Percentiles rank a stretch among this genome's conserved stretches.
These are phyloP conservation scores for Malbranchea cinnamomea DNA, from an alignment of 2,329 filamentous ascomycete species.

Conservation along the genomic window DNA sequence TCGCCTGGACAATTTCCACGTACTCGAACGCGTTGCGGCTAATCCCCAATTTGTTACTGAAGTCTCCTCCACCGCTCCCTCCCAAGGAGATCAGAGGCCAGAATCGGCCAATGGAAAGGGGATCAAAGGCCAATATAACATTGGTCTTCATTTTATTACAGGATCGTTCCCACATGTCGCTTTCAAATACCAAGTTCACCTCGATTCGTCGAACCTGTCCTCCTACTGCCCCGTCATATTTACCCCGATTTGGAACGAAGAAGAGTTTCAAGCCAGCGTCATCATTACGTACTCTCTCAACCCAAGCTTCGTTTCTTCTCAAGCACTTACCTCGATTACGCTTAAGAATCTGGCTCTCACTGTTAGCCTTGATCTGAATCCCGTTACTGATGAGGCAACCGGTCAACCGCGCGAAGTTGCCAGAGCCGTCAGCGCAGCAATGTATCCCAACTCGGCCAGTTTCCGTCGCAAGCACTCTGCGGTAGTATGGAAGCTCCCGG, in stretches of 20 bases:
- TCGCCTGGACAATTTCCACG: conserved; percentile 71
- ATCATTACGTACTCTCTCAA: conserved; percentile 77
- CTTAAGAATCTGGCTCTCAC: conserved; percentile 69
- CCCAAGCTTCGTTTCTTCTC: conserved; percentile 43
- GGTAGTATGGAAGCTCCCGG: conserved; percentile 31
- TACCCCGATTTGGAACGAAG: conserved; percentile 65
- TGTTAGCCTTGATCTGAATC: conserved; percentile 26
- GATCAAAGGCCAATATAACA: conserved; percentile 58
- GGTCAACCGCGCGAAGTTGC: conserved; percentile 29
- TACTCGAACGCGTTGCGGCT: conserved; percentile 82
- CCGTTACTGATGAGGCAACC: conserved; percentile 29
- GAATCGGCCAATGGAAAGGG: conserved; percentile 8
- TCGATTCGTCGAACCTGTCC: conserved; percentile 43
- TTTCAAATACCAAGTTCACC: conserved; percentile 83
- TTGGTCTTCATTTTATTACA: conserved; percentile 57
- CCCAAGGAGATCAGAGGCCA: no score
- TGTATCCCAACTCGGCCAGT: conserved; percentile 30
- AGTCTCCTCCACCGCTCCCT: no score
- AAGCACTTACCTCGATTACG: conserved; percentile 32
- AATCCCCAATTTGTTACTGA: conserved; percentile 84
- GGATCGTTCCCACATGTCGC: conserved; percentile 53
- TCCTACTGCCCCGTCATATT: conserved; percentile 58
- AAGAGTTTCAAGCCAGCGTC: conserved; percentile 72
- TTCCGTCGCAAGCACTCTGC: conserved; percentile 33
- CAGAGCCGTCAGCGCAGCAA: conserved; percentile 28